Percentiles rank a stretch among this genome's conserved stretches.
Evolutionary conservation across 805 yeast species (phyloP).

Genomic region (Dipodascopsis tothii): DNA sequence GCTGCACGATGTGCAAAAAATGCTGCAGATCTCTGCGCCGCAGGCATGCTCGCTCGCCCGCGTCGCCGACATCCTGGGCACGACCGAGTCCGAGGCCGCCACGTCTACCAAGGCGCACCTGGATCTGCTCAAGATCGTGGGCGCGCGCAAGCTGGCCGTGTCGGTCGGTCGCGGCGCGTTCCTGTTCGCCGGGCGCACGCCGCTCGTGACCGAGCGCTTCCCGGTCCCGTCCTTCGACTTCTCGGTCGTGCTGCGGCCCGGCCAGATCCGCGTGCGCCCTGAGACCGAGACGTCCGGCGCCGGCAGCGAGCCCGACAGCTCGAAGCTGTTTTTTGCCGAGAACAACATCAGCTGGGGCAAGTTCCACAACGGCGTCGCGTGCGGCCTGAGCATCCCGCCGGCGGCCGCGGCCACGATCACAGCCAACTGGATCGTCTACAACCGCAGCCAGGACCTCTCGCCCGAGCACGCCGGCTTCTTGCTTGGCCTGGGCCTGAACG

Average conservation of each 20-base stretch:
- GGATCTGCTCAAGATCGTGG: conserved; percentile 52
- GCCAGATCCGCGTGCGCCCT: conserved; percentile 42
- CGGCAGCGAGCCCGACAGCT: conserved; percentile 22
- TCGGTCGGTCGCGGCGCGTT: conserved; percentile 76
- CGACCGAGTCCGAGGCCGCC: conserved; percentile 46
- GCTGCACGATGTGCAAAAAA: conserved; percentile 63
- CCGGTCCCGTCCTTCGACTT: conserved; percentile 71
- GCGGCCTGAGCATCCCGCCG: conserved; percentile 66
- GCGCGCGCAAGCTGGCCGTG: conserved; percentile 63
- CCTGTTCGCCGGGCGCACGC: conserved; percentile 58
- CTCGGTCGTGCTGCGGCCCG: conserved; percentile 57
- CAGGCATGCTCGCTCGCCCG: conserved; percentile 41
- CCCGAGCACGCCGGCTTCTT: conserved; percentile 92
- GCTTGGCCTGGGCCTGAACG: conserved; percentile 86
- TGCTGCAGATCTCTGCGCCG: conserved; percentile 61
- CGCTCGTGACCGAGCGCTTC: conserved; percentile 77
- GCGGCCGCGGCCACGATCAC: conserved; percentile 58
- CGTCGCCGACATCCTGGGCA: conserved; percentile 45
- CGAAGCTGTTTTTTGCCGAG: conserved; percentile 46
- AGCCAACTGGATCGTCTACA: conserved; percentile 89
- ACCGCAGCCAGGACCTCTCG: conserved; percentile 62
- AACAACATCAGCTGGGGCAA: conserved; percentile 67
- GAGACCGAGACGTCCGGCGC: background rate
- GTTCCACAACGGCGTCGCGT: conserved; percentile 85
- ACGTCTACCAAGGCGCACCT: conserved; percentile 26